A percentile compares a stretch with the other conserved stretches of the same genome.
Conservation (phyloP, 2,329 filamentous ascomycete species). For the Colletotrichum higginsianum region DNA sequence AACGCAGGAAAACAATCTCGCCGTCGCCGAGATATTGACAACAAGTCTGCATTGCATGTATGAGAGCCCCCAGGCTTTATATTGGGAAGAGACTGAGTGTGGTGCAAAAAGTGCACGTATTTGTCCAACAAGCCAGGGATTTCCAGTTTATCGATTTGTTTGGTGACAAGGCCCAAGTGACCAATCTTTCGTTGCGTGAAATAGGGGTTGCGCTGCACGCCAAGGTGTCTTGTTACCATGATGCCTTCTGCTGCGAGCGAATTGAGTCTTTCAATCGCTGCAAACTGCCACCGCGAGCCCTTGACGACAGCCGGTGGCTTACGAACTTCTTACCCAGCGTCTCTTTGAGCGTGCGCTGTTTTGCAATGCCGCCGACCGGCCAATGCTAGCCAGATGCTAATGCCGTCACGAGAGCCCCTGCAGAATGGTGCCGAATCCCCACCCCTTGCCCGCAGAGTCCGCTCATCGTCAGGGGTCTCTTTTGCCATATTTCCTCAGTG, state of each 20-base stretch:
- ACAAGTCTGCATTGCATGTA: not conserved
- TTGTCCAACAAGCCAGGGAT: no score
- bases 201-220: not conserved
- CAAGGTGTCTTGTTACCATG: no score
- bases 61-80: not conserved
- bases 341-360: not conserved
- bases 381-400: not conserved
- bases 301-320: conserved; percentile 10
- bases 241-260: not conserved
- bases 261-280: not conserved
- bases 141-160: no score
- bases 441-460: conserved; percentile 2
- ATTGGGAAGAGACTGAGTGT: not conserved
- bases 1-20: not conserved
- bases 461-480: not conserved
- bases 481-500: conserved; percentile 1
- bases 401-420: not conserved
- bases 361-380: not conserved
- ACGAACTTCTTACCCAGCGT: not conserved
- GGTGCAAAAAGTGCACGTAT: not conserved
- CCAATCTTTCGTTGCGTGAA: not conserved
- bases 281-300: conserved; percentile 8
- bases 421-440: not conserved
- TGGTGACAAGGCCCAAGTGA: no score
- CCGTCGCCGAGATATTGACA: not conserved